Evolutionary conservation across 2,329 filamentous ascomycete genomes (phyloP).

Genomic region (Calonectria pauciramosa): DNA sequence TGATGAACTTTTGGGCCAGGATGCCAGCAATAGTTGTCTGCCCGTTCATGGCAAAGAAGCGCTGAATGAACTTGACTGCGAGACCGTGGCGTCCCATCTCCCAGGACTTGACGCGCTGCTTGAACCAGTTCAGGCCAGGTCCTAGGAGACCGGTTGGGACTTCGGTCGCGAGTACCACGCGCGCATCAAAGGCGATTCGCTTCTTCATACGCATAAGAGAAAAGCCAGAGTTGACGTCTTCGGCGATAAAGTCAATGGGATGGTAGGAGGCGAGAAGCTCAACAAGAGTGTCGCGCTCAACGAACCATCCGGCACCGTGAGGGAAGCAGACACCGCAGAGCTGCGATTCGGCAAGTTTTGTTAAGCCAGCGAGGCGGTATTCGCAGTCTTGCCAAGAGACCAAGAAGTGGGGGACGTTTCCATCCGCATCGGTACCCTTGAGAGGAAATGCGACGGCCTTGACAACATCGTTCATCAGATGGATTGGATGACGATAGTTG

Average conservation of each 20-base stretch:
- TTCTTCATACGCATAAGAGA: slow-evolving; percentile 24
- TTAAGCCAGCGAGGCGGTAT: slow-evolving; percentile 26
- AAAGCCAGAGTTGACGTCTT: slow-evolving; percentile 28
- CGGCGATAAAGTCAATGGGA: slow-evolving; percentile 28
- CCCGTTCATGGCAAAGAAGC: slow-evolving; percentile 20
- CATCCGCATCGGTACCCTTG: slow-evolving; percentile 16
- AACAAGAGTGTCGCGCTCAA: slow-evolving; percentile 24
- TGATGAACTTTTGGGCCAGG: slow-evolving; percentile 19
- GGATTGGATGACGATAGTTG: slow-evolving; percentile 26
- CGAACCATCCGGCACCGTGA: slow-evolving; percentile 28
- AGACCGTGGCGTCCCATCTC: slow-evolving; percentile 34
- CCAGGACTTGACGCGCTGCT: slow-evolving; percentile 37
- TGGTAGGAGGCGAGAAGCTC: slow-evolving; percentile 16
- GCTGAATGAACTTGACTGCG: slow-evolving; percentile 16
- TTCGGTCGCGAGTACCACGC: slow-evolving; percentile 22
- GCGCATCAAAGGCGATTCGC: slow-evolving; percentile 21
- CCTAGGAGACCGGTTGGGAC: slow-evolving; percentile 27
- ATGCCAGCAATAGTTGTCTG: slow-evolving; percentile 17
- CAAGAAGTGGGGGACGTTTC: slow-evolving; percentile 14
- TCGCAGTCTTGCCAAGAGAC: slow-evolving; percentile 27
- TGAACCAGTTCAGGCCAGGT: slow-evolving; percentile 35
- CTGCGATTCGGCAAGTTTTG: slow-evolving; percentile 23
- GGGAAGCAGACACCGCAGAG: slow-evolving; percentile 26
- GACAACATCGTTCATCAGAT: slow-evolving; percentile 23
- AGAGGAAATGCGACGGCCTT: slow-evolving; percentile 24